These are phyloP conservation scores for Trichoderma sp. DNA, from an alignment of 2,329 filamentous ascomycete species.

Conservation along the genomic window DNA sequence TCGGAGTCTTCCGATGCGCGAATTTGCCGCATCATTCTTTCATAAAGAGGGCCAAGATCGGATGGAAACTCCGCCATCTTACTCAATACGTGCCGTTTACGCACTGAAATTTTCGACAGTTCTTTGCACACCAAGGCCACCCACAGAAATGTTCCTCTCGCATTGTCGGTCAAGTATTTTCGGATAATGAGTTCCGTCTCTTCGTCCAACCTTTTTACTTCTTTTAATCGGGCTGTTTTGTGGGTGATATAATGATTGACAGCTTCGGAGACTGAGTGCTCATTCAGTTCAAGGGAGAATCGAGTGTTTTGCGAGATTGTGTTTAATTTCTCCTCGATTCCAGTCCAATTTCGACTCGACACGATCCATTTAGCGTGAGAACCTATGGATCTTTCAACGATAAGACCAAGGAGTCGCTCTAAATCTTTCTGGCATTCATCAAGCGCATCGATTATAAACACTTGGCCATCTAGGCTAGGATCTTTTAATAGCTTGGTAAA, in stretches of 20 bases:
- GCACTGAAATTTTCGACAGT: slow-evolving; percentile 17
- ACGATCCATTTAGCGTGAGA: slow-evolving; percentile 41
- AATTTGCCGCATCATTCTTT: slow-evolving; percentile 39
- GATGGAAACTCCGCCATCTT: slow-evolving; percentile 32
- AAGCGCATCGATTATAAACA: slow-evolving; percentile 46
- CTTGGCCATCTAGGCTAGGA: neutral
- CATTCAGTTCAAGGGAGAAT: slow-evolving; percentile 39
- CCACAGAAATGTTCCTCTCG: slow-evolving; percentile 36
- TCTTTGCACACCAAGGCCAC: slow-evolving; percentile 25
- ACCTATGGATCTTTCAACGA: slow-evolving; percentile 20
- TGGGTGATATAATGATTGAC: slow-evolving; percentile 38
- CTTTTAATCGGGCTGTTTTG: slow-evolving; percentile 33
- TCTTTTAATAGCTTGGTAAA: neutral
- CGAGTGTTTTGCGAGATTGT: slow-evolving; percentile 22
- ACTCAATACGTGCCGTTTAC: slow-evolving; percentile 21
- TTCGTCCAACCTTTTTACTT: slow-evolving; percentile 14
- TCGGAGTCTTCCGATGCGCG: slow-evolving; percentile 28
- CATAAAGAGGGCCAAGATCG: slow-evolving; percentile 38
- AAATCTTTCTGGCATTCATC: slow-evolving; percentile 39
- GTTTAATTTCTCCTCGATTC: slow-evolving; percentile 36
- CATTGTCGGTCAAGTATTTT: slow-evolving; percentile 29
- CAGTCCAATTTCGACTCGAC: slow-evolving; percentile 42
- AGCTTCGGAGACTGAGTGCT: slow-evolving; percentile 34
- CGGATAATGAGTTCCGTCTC: slow-evolving; percentile 14
- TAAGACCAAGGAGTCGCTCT: slow-evolving; percentile 38